Base-by-base conservation (phyloP, 345 rosid genomes). In the Cardamine chenopodiifolia region DNA sequence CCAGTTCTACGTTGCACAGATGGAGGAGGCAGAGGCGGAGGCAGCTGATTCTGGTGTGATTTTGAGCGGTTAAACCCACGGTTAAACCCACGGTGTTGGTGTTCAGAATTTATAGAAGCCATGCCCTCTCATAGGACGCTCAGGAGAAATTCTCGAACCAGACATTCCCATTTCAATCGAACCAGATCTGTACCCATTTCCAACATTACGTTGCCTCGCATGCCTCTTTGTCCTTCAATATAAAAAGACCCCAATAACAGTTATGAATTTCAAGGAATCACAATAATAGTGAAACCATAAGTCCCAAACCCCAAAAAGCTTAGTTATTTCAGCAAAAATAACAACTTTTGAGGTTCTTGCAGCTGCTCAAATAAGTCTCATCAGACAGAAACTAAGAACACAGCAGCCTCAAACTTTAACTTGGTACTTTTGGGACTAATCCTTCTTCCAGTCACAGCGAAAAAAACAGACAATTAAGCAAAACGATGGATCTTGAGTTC, bases 161-260 rank as follows among this genome's bases (percentile, higher is more conserved):
- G 86, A 79, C 77, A 87, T 66, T 6, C 90, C 88, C 83, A 85
- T 83, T 67, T 91, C 95, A 84, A 85, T 72, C 13, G 89, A 82
- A 80, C 71, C 75, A 59, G 97, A 88, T 82, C 97, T 83, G 71
- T 88, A 90, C 56, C 96, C 98, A 85, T 88, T 88, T 78, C 98
- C 98, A 53, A 92, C 86, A 79, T 85, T 92, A 29, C 97, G 85
- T 79, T 90, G 98, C 76, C 96, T 87, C 31, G 88, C 83, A 78
- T 95, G 96, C 99, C 92, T 95, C 62, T 81, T 88, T 52, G n/a
- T 35, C 39, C 64, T 17, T 7, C 25, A 48, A 14, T 32, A 32
- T 39, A 42, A 7, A 56, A 65, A 25, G 59, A 31, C 9, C 3
- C 34, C 47, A 65, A 22, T 7, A 52, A 55, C 9, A 31, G 15